A percentile compares a stretch with the other conserved stretches of the same genome.
Conservation (phyloP, 441 rosid genomes). For the Syzygium syzygioides region DNA sequence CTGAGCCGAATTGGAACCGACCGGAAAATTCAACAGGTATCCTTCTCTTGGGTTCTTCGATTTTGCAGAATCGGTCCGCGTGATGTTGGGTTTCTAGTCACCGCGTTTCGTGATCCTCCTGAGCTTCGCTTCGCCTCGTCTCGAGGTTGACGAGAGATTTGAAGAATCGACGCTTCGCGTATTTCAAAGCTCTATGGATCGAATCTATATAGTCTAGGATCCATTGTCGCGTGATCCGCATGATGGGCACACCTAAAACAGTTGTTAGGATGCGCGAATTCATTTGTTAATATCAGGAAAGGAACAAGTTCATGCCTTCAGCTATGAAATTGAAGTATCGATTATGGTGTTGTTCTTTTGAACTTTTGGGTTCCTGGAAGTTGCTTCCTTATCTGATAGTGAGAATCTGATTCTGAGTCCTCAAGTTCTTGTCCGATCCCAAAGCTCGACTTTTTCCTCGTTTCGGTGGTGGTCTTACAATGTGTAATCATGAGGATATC, state of each 20-base stretch:
- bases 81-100: not conserved
- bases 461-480: not conserved
- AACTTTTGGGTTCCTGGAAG: not conserved
- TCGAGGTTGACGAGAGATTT: not conserved
- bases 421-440: not conserved
- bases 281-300: not conserved
- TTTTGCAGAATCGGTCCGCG: not conserved
- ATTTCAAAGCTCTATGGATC: not conserved
- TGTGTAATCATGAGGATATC: not conserved
- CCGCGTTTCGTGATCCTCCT: not conserved
- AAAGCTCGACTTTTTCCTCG: not conserved
- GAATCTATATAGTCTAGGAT: not conserved
- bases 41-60: not conserved
- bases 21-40: not conserved
- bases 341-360: not conserved
- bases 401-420: not conserved
- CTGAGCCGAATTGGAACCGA: not conserved
- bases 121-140: not conserved
- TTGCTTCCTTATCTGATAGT: not conserved
- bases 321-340: not conserved
- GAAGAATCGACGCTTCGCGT: not conserved
- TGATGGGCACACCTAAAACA: not conserved
- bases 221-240: not conserved
- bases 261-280: not conserved
- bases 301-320: not conserved